A percentile compares a stretch with the other conserved stretches of the same genome.
Evolutionary conservation across 768 basidiomycete species (phyloP).

Genomic region (Trametopsis cervina): DNA sequence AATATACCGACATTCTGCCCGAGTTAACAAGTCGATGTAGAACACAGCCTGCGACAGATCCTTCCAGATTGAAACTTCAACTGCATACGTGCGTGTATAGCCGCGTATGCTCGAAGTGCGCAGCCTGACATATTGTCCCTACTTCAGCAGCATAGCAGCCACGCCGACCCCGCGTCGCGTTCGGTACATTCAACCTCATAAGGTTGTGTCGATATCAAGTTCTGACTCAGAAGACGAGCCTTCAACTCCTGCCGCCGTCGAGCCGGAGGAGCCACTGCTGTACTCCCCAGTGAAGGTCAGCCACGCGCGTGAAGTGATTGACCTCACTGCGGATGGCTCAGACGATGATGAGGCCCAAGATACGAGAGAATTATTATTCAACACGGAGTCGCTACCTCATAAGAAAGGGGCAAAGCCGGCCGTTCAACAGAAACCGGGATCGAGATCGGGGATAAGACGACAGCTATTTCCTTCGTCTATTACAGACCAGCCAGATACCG

Average conservation of each 20-base stretch:
- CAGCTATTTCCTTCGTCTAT: neutral
- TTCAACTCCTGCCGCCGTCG: neutral
- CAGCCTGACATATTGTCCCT: too few species aligned
- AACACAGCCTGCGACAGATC: too few species aligned
- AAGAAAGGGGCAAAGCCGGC: too few species aligned
- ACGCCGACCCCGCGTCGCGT: neutral
- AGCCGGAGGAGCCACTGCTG: neutral
- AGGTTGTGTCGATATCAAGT: neutral
- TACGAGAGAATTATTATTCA: neutral
- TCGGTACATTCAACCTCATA: neutral
- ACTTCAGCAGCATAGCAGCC: too few species aligned
- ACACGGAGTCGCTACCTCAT: too few species aligned
- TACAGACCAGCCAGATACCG: neutral
- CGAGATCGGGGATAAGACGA: too few species aligned
- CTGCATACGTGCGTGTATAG: too few species aligned
- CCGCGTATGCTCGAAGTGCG: too few species aligned
- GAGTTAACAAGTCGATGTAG: too few species aligned
- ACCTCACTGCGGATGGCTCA: constrained; percentile 12
- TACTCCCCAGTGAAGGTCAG: constrained; percentile 6
- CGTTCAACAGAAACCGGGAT: too few species aligned
- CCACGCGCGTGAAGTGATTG: constrained; percentile 11
- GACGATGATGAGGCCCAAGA: constrained; percentile 9
- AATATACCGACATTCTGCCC: too few species aligned
- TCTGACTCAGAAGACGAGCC: constrained; percentile 31
- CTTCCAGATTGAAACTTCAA: too few species aligned